A percentile compares a stretch with the other conserved stretches of the same genome.
These are phyloP conservation scores for Drosera spatulata DNA, from an alignment of 179 eudicot species.

Conservation along the genomic window DNA sequence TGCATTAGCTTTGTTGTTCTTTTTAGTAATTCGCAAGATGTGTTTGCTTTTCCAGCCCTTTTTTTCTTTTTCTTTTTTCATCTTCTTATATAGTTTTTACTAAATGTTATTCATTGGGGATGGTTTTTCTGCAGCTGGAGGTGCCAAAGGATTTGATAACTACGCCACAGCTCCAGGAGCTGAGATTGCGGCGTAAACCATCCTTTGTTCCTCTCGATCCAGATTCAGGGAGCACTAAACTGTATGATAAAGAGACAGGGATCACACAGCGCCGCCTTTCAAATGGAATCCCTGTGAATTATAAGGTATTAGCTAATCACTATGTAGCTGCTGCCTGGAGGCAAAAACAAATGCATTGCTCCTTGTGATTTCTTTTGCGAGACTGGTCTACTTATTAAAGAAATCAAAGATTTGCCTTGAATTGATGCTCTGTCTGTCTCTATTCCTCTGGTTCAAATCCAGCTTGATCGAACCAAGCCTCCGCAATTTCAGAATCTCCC, in stretches of 20 bases:
- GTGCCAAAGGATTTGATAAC: conserved; percentile 89
- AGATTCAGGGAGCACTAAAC: conserved; percentile 28
- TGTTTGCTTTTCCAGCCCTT: not conserved
- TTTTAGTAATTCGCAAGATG: not conserved
- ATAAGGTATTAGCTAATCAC: conserved; percentile 46
- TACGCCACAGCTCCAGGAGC: conserved; percentile 45
- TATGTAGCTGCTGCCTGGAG: not conserved
- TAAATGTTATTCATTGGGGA: not conserved
- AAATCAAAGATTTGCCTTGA: no score
- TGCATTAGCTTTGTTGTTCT: not conserved
- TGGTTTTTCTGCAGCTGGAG: conserved; percentile 62
- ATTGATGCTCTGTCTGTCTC: no score
- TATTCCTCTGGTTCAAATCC: no score
- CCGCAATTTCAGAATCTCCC: no score
- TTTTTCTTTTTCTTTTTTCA: not conserved
- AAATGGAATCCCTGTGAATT: conserved; percentile 88
- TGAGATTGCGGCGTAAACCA: conserved; percentile 47
- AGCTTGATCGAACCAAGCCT: no score
- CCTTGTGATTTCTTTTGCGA: not conserved
- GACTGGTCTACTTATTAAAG: not conserved
- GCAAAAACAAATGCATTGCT: not conserved
- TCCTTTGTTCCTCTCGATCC: conserved; percentile 41
- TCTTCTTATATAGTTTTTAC: not conserved
- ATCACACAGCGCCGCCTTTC: conserved; percentile 82
- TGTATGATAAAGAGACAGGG: conserved; percentile 77